Base-by-base conservation (phyloP, 768 basidiomycete genomes). In the Xerocomellus intermedius region DNA sequence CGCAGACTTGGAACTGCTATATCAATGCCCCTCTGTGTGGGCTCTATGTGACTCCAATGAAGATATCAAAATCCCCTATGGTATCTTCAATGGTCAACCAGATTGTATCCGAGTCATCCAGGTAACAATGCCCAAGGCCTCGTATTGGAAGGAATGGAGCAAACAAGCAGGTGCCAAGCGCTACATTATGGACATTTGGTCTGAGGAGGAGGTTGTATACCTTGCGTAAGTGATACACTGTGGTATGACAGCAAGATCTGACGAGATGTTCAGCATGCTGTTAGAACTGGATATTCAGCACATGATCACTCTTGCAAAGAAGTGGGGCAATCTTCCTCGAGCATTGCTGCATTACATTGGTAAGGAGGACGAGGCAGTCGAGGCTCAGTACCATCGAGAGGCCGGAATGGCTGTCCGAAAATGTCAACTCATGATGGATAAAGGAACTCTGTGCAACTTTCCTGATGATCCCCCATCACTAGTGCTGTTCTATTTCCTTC, bases 121-220 rank as follows among this genome's bases (percentile, higher is more conserved):
- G 24, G 4, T 38, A 2, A 52, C 51, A 3, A 10, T 28, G 10
- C 47, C 49, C 14, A 8, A 26, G 17, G 1, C 0, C 13, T 2
- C 8, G 14, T 39, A 30, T 2, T 55, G 50, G 49, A 42, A 43
- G 5, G 24, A 41, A 17, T 58, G 57, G 57, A 58, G 35, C 8
- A 51, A 48, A 9, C 21, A 44, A 2, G 16, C 2, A 6, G 10
- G 14, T 0, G 48, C 48, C 1, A 0, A n/a, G 12, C 21, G 37
- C 17, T 54, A 50, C 14, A 12, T 54, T 0, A 57, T 50, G 48
- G 35, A 55, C 9, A n/a, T 58, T 9, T 59, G 54, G 54, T 19
- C 50, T 5, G 19, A 21, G 12, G 3, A 45, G 7, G 58, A 57
- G 22, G 32, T 56, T 3, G 5, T 1, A 12, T 8, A 35, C 4